A percentile compares a stretch with the other conserved stretches of the same genome.
Evolutionary conservation across 768 basidiomycete genomes (phyloP).

Genomic region (Tricholoma sp.): DNA sequence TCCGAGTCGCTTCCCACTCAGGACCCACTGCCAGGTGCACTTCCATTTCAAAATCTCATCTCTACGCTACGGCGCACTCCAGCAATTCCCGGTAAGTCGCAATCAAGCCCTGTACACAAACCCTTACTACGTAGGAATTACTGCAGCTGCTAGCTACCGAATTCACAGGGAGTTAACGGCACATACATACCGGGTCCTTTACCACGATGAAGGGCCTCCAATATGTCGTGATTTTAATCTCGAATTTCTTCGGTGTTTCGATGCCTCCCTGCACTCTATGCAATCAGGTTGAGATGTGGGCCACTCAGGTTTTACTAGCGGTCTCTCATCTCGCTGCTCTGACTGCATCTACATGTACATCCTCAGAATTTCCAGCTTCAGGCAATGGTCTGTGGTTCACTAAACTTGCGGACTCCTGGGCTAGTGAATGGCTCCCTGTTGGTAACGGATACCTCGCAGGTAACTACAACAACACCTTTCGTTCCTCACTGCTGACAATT

Average conservation of each 20-base stretch:
- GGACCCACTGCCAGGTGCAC: too few species aligned
- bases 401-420: constrained; percentile 48
- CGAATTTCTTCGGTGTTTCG: constrained; percentile 10
- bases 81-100: too few species aligned
- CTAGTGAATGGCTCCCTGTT: constrained; percentile 57
- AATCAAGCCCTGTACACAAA: too few species aligned
- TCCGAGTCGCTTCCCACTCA: too few species aligned
- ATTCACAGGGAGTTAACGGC: too few species aligned
- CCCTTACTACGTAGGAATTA: too few species aligned
- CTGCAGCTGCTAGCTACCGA: too few species aligned
- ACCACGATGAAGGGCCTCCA: constrained; percentile 15
- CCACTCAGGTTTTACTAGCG: constrained; percentile 17
- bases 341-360: constrained; percentile 21
- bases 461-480: background rate
- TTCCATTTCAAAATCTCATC: too few species aligned
- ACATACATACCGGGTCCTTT: background rate
- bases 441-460: constrained; percentile 49
- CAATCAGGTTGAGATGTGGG: constrained; percentile 19
- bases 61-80: too few species aligned
- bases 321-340: constrained; percentile 16
- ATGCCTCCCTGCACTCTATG: constrained; percentile 8
- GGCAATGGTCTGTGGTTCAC: constrained; percentile 79
- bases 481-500: background rate
- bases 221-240: constrained; percentile 10
- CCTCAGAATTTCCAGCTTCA: constrained; percentile 54